Percentiles rank a stretch among this genome's conserved stretches.
These are phyloP conservation scores for Phytophthora citrophthora DNA, from an alignment of 352 stramenopile genomes.

Conservation along the genomic window DNA sequence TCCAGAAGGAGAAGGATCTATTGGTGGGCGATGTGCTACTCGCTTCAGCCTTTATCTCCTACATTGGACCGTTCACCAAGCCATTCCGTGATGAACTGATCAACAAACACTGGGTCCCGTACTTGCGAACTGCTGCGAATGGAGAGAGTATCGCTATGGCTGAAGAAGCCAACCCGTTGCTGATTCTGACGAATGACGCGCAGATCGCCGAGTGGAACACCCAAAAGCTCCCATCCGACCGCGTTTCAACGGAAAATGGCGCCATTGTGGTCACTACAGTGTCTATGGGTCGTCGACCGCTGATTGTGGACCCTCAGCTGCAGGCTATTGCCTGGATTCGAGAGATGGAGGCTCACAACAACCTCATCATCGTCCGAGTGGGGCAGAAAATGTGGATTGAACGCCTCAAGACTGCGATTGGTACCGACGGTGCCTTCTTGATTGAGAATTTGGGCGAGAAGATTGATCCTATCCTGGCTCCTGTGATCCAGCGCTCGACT, in stretches of 20 bases:
- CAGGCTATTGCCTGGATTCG: conserved; percentile 95
- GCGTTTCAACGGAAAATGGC: conserved; percentile 95
- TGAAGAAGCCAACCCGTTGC: conserved; percentile 87
- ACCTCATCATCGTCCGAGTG: conserved; percentile 94
- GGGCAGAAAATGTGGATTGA: conserved; percentile 95
- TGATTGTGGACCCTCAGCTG: conserved; percentile 95
- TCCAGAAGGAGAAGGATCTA: conserved; percentile 92
- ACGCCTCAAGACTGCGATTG: conserved; percentile 93
- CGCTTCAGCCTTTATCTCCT: conserved; percentile 95
- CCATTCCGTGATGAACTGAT: conserved; percentile 94
- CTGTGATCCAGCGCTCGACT: conserved; percentile 94
- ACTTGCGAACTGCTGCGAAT: conserved; percentile 85
- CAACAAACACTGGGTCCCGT: conserved; percentile 93
- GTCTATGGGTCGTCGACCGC: conserved; percentile 87
- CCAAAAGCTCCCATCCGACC: conserved; percentile 91
- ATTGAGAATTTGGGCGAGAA: conserved; percentile 96
- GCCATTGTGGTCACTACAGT: conserved; percentile 93
- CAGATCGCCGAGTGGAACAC: conserved; percentile 96
- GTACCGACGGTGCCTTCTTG: conserved; percentile 92
- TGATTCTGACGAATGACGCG: conserved; percentile 92
- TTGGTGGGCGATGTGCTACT: conserved; percentile 95
- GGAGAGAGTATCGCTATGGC: conserved; percentile 92
- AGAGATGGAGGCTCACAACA: conserved; percentile 91
- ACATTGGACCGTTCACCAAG: conserved; percentile 96
- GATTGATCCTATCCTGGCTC: conserved; percentile 93